phyloP scores from a whole-genome alignment of 805 yeast species.

The Candida endomychidarum region DNA sequence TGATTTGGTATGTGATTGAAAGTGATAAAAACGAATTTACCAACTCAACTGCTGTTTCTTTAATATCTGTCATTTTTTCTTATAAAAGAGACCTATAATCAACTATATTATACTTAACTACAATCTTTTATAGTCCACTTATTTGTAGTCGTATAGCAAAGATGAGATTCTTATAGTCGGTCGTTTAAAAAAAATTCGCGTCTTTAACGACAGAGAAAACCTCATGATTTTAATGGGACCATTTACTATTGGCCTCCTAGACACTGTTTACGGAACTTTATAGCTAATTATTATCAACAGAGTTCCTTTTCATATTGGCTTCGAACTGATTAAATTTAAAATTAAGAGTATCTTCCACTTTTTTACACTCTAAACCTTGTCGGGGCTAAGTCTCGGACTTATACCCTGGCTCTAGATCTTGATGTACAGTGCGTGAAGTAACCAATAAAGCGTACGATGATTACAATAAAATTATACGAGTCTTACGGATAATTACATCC shows the following conservation, averaged over 20 bases:
- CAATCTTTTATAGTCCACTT: background rate
- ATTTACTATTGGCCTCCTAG: background rate
- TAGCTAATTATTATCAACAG: too few relatives aligned
- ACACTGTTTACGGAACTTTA: background rate
- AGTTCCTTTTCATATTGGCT: too few relatives aligned
- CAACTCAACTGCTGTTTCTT: background rate
- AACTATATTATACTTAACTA: background rate
- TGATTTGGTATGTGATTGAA: conserved; percentile 26
- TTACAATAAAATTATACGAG: background rate
- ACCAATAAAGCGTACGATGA: background rate
- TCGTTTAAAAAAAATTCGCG: conserved; percentile 6
- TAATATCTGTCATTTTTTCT: conserved; percentile 1
- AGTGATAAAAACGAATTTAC: conserved; percentile 18
- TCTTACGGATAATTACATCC: too few relatives aligned
- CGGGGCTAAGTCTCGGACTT: too few relatives aligned
- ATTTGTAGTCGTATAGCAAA: conserved; percentile 5
- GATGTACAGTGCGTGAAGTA: background rate
- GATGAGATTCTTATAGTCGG: conserved; percentile 6
- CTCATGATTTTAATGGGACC: conserved; percentile 5
- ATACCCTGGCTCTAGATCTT: too few relatives aligned
- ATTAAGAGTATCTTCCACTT: too few relatives aligned
- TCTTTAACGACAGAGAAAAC: conserved; percentile 4
- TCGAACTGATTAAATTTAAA: background rate
- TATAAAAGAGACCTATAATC: too few relatives aligned
- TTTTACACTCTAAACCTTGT: too few relatives aligned